Evolutionary conservation across 73 alveolate species (phyloP).

Genomic region (Diophrys sp.): DNA sequence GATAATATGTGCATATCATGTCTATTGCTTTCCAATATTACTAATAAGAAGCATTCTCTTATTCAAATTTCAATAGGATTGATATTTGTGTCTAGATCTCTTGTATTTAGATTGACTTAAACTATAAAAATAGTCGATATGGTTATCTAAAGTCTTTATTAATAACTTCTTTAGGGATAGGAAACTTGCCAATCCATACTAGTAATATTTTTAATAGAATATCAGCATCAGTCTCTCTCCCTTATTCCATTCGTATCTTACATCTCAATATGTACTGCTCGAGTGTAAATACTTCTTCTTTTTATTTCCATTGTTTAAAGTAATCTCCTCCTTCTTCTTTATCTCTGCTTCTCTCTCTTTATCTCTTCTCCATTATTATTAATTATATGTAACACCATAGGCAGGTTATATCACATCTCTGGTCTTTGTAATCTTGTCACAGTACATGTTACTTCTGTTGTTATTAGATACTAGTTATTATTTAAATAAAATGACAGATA

Average conservation of each 20-base stretch:
- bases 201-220: slow-evolving; percentile 61
- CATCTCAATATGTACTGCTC: slow-evolving; percentile 68
- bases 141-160: slow-evolving; percentile 57
- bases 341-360: no score
- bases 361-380: no score
- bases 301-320: slow-evolving; percentile 36
- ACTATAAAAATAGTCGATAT: slow-evolving; percentile 50
- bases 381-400: no score
- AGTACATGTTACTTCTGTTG: no score
- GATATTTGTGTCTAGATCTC: slow-evolving; percentile 47
- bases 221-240: slow-evolving; percentile 74
- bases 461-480: no score
- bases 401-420: no score
- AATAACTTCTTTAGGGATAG: slow-evolving; percentile 45
- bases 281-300: slow-evolving; percentile 69
- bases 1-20: slow-evolving; percentile 46
- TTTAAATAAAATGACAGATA: no score
- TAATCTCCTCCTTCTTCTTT: not conserved
- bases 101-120: slow-evolving; percentile 47
- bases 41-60: slow-evolving; percentile 39
- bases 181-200: slow-evolving; percentile 42
- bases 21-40: slow-evolving; percentile 51
- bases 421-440: no score
- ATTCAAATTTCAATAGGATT: slow-evolving; percentile 53
- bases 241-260: slow-evolving; percentile 67